Evolutionary conservation across 495 filamentous ascomycete species (phyloP).

Genomic region (Podospora pseudocomata): DNA sequence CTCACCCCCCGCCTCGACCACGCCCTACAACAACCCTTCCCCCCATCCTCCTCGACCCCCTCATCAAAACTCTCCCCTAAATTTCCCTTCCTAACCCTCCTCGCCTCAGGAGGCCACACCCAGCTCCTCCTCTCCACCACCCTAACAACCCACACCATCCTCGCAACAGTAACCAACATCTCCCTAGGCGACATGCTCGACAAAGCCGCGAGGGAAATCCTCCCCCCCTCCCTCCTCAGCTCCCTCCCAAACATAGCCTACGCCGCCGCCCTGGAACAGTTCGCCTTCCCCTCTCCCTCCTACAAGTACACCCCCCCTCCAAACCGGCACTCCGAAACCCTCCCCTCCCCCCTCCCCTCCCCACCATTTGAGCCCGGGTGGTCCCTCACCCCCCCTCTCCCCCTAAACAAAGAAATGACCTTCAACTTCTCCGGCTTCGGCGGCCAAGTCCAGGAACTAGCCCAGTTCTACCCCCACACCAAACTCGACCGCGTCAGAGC

Average conservation of each 20-base stretch:
- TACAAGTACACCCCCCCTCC: constrained; percentile 56
- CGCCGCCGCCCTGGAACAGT: constrained; percentile 69
- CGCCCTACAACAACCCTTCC: constrained; percentile 45
- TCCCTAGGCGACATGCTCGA: constrained; percentile 84
- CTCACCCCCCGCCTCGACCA: constrained; percentile 78
- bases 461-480: constrained; percentile 17
- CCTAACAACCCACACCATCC: constrained; percentile 61
- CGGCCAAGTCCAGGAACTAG: constrained; percentile 27
- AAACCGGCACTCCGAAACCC: constrained; percentile 52
- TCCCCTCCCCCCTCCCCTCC: constrained; percentile 23
- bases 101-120: constrained; percentile 93
- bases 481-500: neutral
- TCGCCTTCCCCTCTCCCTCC: constrained; percentile 60
- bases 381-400: constrained; percentile 36
- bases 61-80: constrained; percentile 26
- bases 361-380: constrained; percentile 19
- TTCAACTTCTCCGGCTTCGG: constrained; percentile 42
- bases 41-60: constrained; percentile 1
- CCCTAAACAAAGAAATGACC: constrained; percentile 25
- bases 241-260: constrained; percentile 60
- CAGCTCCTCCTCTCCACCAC: constrained; percentile 69
- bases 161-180: constrained; percentile 68
- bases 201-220: constrained; percentile 70
- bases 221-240: constrained; percentile 53
- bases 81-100: constrained; percentile 83